A percentile compares a stretch with the other conserved stretches of the same genome.
Conservation (phyloP, 192 early-diverging fungal species). For the Backusella tarrabulga region DNA sequence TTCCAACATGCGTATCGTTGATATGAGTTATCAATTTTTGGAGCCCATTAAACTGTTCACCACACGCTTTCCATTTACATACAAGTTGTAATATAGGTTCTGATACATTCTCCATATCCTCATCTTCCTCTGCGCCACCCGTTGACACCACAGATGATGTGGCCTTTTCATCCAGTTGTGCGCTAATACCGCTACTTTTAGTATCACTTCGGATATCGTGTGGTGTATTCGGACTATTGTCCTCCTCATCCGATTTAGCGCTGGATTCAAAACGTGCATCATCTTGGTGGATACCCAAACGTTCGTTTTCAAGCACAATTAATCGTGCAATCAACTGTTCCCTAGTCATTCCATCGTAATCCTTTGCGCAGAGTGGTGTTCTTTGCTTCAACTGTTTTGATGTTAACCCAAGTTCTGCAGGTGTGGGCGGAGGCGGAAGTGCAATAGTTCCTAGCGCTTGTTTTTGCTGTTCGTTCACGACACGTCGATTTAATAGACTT, state of each 20-base stretch:
- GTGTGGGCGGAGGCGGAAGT: conserved; percentile 22
- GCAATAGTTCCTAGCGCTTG: conserved; percentile 4
- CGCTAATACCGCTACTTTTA: neutral
- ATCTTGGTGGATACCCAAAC: neutral
- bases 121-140: neutral
- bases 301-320: conserved; percentile 14
- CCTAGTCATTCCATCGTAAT: conserved; percentile 17
- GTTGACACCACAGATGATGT: neutral
- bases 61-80: conserved; percentile 53
- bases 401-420: conserved; percentile 13
- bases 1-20: conserved; percentile 51
- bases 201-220: conserved; percentile 2
- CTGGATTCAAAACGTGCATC: neutral
- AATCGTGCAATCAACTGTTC: conserved; percentile 12
- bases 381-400: neutral
- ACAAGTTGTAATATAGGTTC: conserved; percentile 8
- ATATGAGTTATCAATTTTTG: conserved; percentile 52
- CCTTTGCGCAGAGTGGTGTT: neutral
- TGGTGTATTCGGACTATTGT: conserved; percentile 22
- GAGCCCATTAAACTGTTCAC: conserved; percentile 38
- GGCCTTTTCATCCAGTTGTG: neutral
- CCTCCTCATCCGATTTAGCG: conserved; percentile 15
- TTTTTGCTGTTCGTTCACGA: conserved; percentile 8
- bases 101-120: neutral
- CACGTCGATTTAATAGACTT: neutral